Evolutionary conservation across 257 asterid species (phyloP).

Genomic region (Capsicum rhomboideum): DNA sequence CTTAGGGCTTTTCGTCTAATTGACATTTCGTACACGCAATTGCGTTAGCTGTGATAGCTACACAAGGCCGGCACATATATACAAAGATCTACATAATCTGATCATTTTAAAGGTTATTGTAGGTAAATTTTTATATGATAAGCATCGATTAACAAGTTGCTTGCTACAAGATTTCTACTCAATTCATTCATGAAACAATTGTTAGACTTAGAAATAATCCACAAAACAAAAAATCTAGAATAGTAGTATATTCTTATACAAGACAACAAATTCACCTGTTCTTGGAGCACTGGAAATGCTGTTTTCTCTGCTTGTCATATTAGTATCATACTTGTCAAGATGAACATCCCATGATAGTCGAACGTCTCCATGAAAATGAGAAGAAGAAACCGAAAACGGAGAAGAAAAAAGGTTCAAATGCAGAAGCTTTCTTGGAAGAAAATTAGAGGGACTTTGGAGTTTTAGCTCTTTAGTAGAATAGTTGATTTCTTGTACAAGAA

Average conservation of each 20-base stretch:
- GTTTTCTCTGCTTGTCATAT: neutral
- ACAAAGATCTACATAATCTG: neutral
- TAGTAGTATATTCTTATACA: neutral
- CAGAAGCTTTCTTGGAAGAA: constrained; percentile 16
- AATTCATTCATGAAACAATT: neutral
- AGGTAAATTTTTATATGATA: no score
- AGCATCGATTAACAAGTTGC: neutral
- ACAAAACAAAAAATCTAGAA: neutral
- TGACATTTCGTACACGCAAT: neutral
- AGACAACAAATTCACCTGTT: neutral
- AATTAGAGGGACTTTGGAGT: constrained; percentile 16
- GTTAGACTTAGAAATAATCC: neutral
- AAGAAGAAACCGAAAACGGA: neutral
- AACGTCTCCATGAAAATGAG: neutral
- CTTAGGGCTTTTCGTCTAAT: neutral
- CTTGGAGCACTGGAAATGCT: neutral
- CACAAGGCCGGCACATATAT: neutral
- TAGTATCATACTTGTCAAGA: neutral
- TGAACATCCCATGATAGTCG: constrained; percentile 5
- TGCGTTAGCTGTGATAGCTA: neutral
- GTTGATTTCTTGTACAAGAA: constrained; percentile 5
- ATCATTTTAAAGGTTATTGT: neutral
- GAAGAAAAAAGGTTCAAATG: neutral
- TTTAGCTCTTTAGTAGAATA: neutral
- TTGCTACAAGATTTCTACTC: neutral